Percentiles rank a stretch among this genome's conserved stretches.
Conservation (phyloP, 2,329 filamentous ascomycete genomes). For the Phoma sp. region DNA sequence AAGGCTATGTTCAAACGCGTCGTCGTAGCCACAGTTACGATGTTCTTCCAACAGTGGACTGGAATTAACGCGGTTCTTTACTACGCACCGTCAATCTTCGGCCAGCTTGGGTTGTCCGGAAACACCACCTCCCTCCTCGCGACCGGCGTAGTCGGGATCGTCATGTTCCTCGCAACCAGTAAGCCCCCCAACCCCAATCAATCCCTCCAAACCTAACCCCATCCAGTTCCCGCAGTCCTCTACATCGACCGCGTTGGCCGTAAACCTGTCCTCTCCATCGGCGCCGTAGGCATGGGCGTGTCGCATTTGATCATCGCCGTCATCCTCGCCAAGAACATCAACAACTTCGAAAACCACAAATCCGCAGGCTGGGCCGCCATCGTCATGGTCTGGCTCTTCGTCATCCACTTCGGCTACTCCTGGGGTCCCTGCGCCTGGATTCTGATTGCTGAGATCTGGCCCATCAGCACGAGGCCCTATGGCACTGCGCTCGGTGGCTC, state of each 20-base stretch:
- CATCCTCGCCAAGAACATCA: constrained; percentile 68
- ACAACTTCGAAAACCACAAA: constrained; percentile 61
- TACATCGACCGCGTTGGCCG: constrained; percentile 70
- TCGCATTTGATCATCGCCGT: constrained; percentile 75
- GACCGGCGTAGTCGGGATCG: constrained; percentile 73
- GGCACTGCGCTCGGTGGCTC: constrained; percentile 71
- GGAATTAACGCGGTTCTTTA: constrained; percentile 44
- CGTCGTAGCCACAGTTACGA: constrained; percentile 61
- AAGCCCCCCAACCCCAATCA: not conserved
- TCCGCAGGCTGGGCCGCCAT: constrained; percentile 74
- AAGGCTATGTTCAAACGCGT: constrained; percentile 71
- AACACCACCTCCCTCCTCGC: constrained; percentile 65
- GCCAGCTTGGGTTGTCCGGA: constrained; percentile 52
- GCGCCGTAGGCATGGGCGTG: constrained; percentile 72
- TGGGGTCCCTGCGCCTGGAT: constrained; percentile 81
- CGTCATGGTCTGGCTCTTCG: constrained; percentile 75
- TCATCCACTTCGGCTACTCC: constrained; percentile 75
- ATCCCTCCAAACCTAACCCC: not conserved
- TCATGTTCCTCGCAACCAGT: constrained; percentile 68
- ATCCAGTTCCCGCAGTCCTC: constrained; percentile 64
- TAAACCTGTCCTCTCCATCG: constrained; percentile 67
- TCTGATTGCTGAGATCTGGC: constrained; percentile 76
- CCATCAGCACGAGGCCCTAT: constrained; percentile 69
- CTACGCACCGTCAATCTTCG: constrained; percentile 59
- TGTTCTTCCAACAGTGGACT: constrained; percentile 60